Evolutionary conservation across 352 stramenopile species (phyloP).

Genomic region (Phytophthora megakarya): DNA sequence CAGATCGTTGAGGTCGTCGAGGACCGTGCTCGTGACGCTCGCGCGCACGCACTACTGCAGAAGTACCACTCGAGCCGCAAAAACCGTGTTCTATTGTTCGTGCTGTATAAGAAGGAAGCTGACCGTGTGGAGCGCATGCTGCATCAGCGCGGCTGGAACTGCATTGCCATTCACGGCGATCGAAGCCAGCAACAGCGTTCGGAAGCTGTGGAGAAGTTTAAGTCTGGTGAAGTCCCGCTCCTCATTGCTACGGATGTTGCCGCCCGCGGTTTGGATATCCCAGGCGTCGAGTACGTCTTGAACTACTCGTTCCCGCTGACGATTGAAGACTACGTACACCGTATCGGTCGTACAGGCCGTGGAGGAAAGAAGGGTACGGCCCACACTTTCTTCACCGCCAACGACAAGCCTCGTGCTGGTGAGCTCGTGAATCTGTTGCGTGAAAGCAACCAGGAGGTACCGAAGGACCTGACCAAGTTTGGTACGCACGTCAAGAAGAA

Average conservation of each 20-base stretch:
- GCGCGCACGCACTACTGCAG: constrained; percentile 90
- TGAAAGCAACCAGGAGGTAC: constrained; percentile 93
- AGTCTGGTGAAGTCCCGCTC: constrained; percentile 92
- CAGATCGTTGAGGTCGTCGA: constrained; percentile 96
- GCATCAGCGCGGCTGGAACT: constrained; percentile 91
- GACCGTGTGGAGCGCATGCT: constrained; percentile 95
- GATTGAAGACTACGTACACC: constrained; percentile 98
- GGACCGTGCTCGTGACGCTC: constrained; percentile 87
- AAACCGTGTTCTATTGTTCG: constrained; percentile 97
- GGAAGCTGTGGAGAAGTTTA: constrained; percentile 94
- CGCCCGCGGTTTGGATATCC: constrained; percentile 97
- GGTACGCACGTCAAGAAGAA: constrained; percentile 99
- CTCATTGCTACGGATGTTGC: constrained; percentile 98
- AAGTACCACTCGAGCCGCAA: constrained; percentile 91
- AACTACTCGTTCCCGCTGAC: constrained; percentile 98
- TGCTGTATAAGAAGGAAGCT: constrained; percentile 99
- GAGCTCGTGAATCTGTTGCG: constrained; percentile 96
- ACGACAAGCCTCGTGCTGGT: constrained; percentile 96
- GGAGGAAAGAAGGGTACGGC: constrained; percentile 95
- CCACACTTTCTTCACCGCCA: constrained; percentile 98
- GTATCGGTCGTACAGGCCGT: constrained; percentile 94
- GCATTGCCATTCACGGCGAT: constrained; percentile 96
- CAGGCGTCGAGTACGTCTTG: constrained; percentile 96
- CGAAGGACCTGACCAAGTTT: constrained; percentile 96
- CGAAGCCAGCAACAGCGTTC: constrained; percentile 93